Percentiles rank a stretch among this genome's conserved stretches.
These are phyloP conservation scores for Vavraia culicis DNA, from an alignment of 371 early-diverging fungal species.

Conservation along the genomic window DNA sequence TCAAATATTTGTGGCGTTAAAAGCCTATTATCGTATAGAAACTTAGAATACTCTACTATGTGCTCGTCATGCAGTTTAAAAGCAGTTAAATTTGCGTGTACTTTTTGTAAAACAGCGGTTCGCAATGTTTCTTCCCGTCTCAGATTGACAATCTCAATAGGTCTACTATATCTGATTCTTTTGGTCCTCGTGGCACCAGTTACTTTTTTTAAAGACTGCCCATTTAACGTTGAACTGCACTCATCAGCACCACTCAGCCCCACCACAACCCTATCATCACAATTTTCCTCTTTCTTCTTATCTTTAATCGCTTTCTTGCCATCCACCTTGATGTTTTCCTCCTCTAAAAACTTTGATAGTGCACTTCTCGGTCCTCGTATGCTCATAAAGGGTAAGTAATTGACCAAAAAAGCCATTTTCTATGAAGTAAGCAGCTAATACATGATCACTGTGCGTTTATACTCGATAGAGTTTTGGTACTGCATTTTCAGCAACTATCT, in stretches of 20 bases:
- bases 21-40: slow-evolving; percentile 11
- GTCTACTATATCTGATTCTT: slow-evolving; percentile 1
- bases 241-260: too few relatives aligned
- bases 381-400: too few relatives aligned
- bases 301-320: neutral
- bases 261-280: too few relatives aligned
- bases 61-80: slow-evolving; percentile 2
- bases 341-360: slow-evolving; percentile 22
- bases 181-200: neutral
- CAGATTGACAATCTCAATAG: slow-evolving; percentile 3
- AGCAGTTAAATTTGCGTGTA: slow-evolving; percentile 2
- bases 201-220: neutral
- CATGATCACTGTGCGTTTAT: too few relatives aligned
- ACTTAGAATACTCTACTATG: slow-evolving; percentile 1
- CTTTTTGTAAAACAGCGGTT: neutral
- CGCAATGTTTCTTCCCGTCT: neutral
- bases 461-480: too few relatives aligned
- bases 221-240: too few relatives aligned
- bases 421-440: too few relatives aligned
- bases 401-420: too few relatives aligned
- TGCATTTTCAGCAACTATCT: too few relatives aligned
- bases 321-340: slow-evolving; percentile 16
- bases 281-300: neutral
- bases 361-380: slow-evolving; percentile 34
- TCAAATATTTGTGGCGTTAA: slow-evolving; percentile 7